These are phyloP conservation scores for button mushroom (Agaricus bisporus) DNA, from an alignment of 768 basidiomycete species.

Conservation along the genomic window DNA sequence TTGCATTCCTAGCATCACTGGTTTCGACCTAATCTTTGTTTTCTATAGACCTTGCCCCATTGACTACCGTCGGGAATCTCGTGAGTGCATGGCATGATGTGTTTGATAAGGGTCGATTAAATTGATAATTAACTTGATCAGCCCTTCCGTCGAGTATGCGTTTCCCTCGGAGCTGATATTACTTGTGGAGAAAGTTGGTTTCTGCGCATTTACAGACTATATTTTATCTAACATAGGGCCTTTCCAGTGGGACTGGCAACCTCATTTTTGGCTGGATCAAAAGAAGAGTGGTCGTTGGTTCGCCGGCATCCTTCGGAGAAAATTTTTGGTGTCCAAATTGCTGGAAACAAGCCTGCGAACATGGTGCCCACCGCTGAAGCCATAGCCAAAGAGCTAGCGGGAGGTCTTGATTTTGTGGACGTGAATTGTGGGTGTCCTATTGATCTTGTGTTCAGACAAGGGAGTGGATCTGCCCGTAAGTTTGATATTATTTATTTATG, in stretches of 20 bases:
- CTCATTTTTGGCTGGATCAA: conserved; percentile 83
- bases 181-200: conserved; percentile 86
- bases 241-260: conserved; percentile 84
- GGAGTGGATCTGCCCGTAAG: conserved; percentile 85
- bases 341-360: conserved; percentile 77
- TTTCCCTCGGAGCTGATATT: conserved; percentile 85
- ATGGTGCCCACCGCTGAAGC: conserved; percentile 81
- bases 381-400: conserved; percentile 60
- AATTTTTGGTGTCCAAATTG: conserved; percentile 89
- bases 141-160: conserved; percentile 92
- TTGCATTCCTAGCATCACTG: not conserved
- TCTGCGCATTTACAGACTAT: not conserved
- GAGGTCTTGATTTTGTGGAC: conserved; percentile 84
- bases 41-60: conserved; percentile 43
- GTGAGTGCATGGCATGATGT: conserved; percentile 34
- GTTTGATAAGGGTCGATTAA: not conserved
- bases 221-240: conserved; percentile 1
- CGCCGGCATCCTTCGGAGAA: conserved; percentile 82
- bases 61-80: conserved; percentile 94
- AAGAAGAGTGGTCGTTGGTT: conserved; percentile 93
- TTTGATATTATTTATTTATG: conserved; percentile 17
- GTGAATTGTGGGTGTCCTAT: conserved; percentile 97
- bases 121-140: conserved; percentile 20
- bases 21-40: not conserved
- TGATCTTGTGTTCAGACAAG: conserved; percentile 88